These are phyloP conservation scores for Fusarium buxicola DNA, from an alignment of 2,329 filamentous ascomycete species.

Conservation along the genomic window DNA sequence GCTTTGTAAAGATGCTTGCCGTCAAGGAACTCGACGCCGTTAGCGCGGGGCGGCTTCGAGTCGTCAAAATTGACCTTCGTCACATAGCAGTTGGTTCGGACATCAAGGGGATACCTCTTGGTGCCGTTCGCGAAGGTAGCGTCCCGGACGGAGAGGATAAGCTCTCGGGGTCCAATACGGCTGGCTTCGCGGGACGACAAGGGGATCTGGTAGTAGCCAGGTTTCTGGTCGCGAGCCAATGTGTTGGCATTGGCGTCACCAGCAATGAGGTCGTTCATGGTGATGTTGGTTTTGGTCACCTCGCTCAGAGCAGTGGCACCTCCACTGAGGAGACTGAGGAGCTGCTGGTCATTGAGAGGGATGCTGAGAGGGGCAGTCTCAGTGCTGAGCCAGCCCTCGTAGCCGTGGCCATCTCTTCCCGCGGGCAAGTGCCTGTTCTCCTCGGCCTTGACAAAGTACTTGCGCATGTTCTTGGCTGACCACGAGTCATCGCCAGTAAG, in stretches of 20 bases:
- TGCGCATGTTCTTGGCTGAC: slow-evolving; percentile 68
- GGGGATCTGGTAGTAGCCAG: slow-evolving; percentile 67
- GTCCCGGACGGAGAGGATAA: slow-evolving; percentile 55
- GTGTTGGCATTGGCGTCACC: slow-evolving; percentile 39
- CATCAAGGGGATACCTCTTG: slow-evolving; percentile 38
- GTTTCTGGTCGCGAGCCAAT: slow-evolving; percentile 22
- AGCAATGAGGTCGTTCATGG: slow-evolving; percentile 28
- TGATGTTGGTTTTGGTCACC: slow-evolving; percentile 25
- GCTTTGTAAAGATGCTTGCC: slow-evolving; percentile 41
- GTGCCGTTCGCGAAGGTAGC: slow-evolving; percentile 30
- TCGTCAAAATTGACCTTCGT: slow-evolving; percentile 54
- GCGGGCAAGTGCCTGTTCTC: slow-evolving; percentile 59
- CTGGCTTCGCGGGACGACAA: slow-evolving; percentile 61
- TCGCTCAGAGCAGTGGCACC: slow-evolving; percentile 25
- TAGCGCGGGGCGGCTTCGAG: slow-evolving; percentile 46
- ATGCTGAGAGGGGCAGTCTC: slow-evolving; percentile 36
- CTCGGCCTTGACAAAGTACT: slow-evolving; percentile 69
- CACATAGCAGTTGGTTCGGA: slow-evolving; percentile 45
- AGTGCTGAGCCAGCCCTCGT: slow-evolving; percentile 38
- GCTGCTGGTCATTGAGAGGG: slow-evolving; percentile 29
- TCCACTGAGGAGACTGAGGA: slow-evolving; percentile 27
- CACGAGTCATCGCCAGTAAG: slow-evolving; percentile 72
- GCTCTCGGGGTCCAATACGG: slow-evolving; percentile 67
- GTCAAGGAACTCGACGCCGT: slow-evolving; percentile 50
- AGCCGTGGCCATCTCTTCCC: slow-evolving; percentile 33